phyloP scores from a whole-genome alignment of 352 stramenopile genomes.

The Phytophthora pinifolia region DNA sequence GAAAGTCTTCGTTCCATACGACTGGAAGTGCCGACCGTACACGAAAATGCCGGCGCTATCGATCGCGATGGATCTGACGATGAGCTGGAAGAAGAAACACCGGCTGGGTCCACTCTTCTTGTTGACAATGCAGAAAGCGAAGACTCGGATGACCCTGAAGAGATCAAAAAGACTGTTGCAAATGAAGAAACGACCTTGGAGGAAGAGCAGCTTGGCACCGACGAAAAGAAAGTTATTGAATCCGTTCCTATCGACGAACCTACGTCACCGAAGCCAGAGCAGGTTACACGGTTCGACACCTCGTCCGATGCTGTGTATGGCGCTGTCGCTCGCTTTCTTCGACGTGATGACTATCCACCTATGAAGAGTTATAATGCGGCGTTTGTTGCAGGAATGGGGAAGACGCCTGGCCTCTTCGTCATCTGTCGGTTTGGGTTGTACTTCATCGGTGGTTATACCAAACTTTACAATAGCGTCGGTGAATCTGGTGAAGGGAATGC shows the following conservation, averaged over 20 bases:
- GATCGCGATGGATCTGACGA: constrained; percentile 18
- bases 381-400: constrained; percentile 63
- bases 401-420: constrained; percentile 54
- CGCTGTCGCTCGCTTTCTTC: constrained; percentile 60
- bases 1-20: constrained; percentile 1
- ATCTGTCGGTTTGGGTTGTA: constrained; percentile 57
- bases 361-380: constrained; percentile 56
- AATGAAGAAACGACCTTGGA: background rate
- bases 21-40: background rate
- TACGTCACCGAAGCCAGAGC: constrained; percentile 21
- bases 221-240: constrained; percentile 5
- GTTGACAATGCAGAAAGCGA: constrained; percentile 27
- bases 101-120: background rate
- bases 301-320: constrained; percentile 60
- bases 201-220: background rate
- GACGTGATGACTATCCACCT: constrained; percentile 63
- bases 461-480: constrained; percentile 36
- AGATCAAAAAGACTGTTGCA: background rate
- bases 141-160: constrained; percentile 36
- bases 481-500: background rate
- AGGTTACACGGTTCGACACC: constrained; percentile 38
- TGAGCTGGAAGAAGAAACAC: constrained; percentile 29
- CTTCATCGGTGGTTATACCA: constrained; percentile 69
- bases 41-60: background rate
- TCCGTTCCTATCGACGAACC: constrained; percentile 2